Conservation (phyloP, 2,329 filamentous ascomycete genomes). For the Leptosphaerulina australis region DNA sequence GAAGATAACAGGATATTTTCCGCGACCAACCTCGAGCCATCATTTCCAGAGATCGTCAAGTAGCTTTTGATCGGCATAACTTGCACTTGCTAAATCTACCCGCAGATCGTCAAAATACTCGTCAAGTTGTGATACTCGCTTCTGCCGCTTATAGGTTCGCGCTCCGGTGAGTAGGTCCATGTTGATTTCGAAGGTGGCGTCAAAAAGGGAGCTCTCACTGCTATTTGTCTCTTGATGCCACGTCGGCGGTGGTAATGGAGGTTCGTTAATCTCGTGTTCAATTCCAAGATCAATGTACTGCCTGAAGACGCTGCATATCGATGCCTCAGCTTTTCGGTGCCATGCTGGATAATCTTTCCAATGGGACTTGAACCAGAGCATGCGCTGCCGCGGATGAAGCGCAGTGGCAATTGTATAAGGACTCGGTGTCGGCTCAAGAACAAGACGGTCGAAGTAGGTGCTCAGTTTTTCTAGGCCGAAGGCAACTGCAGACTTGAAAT, state of each 20-base stretch:
- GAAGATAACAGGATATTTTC: constrained; percentile 11
- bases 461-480: neutral
- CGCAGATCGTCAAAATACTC: neutral
- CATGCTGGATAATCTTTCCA: neutral
- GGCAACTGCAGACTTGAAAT: neutral
- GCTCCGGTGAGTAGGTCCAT: too few relatives aligned
- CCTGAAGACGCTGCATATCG: neutral
- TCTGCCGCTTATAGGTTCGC: neutral
- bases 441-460: neutral
- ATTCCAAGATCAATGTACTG: neutral
- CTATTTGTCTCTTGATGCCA: neutral
- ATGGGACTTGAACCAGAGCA: neutral
- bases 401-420: neutral
- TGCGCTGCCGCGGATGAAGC: neutral
- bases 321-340: neutral
- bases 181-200: too few relatives aligned
- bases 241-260: too few relatives aligned
- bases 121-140: neutral
- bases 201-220: neutral
- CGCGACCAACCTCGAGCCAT: constrained; percentile 6
- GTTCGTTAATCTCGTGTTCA: too few relatives aligned
- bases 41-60: neutral
- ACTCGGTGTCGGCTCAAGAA: neutral
- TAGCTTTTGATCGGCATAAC: neutral
- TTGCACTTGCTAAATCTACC: neutral